Base-by-base conservation (phyloP, 164 flowering plant species). In the Piper betle region DNA sequence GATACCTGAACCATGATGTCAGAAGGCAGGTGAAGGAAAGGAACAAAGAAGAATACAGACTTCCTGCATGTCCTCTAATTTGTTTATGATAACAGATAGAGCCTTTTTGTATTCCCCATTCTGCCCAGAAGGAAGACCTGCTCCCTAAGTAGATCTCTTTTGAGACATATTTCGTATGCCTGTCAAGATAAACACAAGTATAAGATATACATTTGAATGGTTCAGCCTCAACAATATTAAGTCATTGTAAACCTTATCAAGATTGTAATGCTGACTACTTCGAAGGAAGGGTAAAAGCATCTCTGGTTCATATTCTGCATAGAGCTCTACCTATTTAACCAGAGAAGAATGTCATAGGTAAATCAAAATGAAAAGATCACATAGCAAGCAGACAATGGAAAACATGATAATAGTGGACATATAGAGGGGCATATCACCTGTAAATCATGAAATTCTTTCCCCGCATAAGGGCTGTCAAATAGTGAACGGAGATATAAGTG, bases 281-380 rank as follows among this genome's bases (percentile, higher is more conserved):
- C 96, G 89, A 55, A 94, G 97, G 72, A 94, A 94, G 59, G 91
- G 90, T 79, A 90, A 93, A 42, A 94, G 77, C 95, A 84, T 84
- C 69, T 79, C 80, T 56, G 76, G 78, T 74, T 91, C 99, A 72
- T 81, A 86, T 6, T 91, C 96, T 46, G 97, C 96, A 75, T 88
- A 94, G 37, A 94, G 91, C 79, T 94, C 99, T 12, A 94, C 97
- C 99, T 94, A 73, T 68, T 54, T 18, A 41, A 60, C 37, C 39
- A 18, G 39, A 15, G 12, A 37, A 37, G 16, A 65, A 37, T 52
- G 33, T 20, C 25, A 25, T 3, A 37, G 39, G 33, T 37, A 38
- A 25, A 5, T 37, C 57, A 20, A 55, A 20, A 4, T 3, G 38
- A 19, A 6, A 4, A 55, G 57, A 3, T 37, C 9, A 10, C 11